Percentiles rank a stretch among this genome's conserved stretches.
phyloP scores from a whole-genome alignment of 148 eudicot genomes.

The Pharnaceum exiguum region DNA sequence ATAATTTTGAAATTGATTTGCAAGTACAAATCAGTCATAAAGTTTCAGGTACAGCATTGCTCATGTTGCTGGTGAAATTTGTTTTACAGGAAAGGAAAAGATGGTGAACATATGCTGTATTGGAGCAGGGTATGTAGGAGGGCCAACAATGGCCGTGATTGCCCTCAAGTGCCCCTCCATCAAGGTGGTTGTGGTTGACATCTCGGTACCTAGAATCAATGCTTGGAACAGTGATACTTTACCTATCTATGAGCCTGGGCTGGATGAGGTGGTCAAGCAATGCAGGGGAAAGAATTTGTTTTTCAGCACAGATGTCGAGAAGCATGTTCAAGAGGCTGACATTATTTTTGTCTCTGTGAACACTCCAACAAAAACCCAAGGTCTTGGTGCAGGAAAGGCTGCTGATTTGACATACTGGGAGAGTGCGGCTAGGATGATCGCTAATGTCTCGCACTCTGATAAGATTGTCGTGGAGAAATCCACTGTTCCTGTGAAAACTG shows the following conservation, averaged over 20 bases:
- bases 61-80: too few species aligned
- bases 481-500: conserved; percentile 68
- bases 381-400: conserved; percentile 69
- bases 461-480: conserved; percentile 73
- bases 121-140: conserved; percentile 64
- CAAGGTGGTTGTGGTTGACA: conserved; percentile 58
- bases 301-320: conserved; percentile 59
- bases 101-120: conserved; percentile 69
- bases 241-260: conserved; percentile 67
- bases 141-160: conserved; percentile 67
- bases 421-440: conserved; percentile 68
- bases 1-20: neutral
- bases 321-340: conserved; percentile 53
- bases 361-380: conserved; percentile 60
- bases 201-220: conserved; percentile 43
- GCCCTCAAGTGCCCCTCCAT: conserved; percentile 53
- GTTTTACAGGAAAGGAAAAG: conserved; percentile 3
- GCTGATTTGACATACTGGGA: conserved; percentile 71
- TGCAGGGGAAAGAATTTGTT: conserved; percentile 61
- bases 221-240: conserved; percentile 64
- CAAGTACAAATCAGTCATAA: neutral
- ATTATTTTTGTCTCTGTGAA: conserved; percentile 62
- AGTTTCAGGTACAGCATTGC: neutral
- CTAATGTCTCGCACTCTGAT: conserved; percentile 44
- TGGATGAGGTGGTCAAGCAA: conserved; percentile 55